These are phyloP conservation scores for Dactylis glomerata DNA, from an alignment of 176 grass and related monocot species.

Conservation along the genomic window DNA sequence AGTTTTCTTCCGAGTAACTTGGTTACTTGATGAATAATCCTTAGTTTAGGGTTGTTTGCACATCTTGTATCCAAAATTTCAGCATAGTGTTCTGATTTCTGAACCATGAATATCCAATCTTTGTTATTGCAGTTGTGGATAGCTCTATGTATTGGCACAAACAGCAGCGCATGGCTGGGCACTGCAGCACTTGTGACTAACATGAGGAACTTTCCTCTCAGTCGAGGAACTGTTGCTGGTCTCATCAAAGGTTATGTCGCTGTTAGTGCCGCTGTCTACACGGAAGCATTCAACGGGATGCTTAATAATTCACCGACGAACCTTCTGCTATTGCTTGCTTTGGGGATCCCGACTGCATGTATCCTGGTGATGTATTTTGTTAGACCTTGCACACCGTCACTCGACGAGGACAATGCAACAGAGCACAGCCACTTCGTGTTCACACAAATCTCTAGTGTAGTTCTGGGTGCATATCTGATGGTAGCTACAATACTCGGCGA, in stretches of 20 bases:
- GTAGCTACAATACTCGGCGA: slow-evolving; percentile 61
- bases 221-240: slow-evolving; percentile 83
- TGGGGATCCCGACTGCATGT: slow-evolving; percentile 69
- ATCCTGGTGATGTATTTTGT: slow-evolving; percentile 85
- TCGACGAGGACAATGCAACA: slow-evolving; percentile 73
- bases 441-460: slow-evolving; percentile 73
- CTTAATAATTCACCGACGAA: slow-evolving; percentile 68
- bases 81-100: neutral
- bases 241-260: slow-evolving; percentile 93
- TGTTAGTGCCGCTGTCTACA: slow-evolving; percentile 84
- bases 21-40: neutral
- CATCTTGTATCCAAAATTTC: neutral
- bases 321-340: slow-evolving; percentile 65
- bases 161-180: slow-evolving; percentile 93
- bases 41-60: neutral
- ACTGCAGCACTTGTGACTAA: slow-evolving; percentile 90
- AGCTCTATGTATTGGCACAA: slow-evolving; percentile 85
- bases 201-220: slow-evolving; percentile 95
- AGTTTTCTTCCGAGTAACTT: neutral
- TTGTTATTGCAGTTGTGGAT: slow-evolving; percentile 72
- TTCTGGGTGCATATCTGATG: slow-evolving; percentile 80
- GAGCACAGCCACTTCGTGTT: slow-evolving; percentile 83
- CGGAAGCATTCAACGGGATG: slow-evolving; percentile 74
- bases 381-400: slow-evolving; percentile 68
- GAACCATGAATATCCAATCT: neutral